phyloP scores from a whole-genome alignment of 768 basidiomycete genomes.

The Boletus coccyginus region DNA sequence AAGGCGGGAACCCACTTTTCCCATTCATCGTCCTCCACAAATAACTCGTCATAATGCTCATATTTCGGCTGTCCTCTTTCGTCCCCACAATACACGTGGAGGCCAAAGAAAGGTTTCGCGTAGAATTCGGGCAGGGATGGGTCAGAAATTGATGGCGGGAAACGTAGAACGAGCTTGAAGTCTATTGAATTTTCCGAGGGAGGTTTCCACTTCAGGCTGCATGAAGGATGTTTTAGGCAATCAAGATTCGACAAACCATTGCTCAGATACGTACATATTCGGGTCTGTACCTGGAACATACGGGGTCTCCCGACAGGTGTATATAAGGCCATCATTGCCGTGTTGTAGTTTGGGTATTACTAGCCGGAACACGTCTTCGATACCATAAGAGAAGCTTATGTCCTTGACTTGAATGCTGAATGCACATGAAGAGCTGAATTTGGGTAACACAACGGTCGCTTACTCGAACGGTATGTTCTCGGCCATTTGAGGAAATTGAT shows the following conservation, averaged over 20 bases:
- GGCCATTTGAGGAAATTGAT: constrained; percentile 65
- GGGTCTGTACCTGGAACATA: constrained; percentile 83
- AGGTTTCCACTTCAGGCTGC: constrained; percentile 97
- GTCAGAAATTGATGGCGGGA: constrained; percentile 62
- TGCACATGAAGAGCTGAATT: constrained; percentile 6
- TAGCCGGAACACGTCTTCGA: constrained; percentile 79
- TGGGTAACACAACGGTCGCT: constrained; percentile 26
- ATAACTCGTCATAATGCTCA: constrained; percentile 82
- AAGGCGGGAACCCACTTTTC: constrained; percentile 59
- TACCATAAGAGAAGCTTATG: constrained; percentile 82
- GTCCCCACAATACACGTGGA: constrained; percentile 82
- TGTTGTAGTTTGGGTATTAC: constrained; percentile 87
- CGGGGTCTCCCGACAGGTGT: constrained; percentile 83
- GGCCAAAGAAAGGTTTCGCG: constrained; percentile 81
- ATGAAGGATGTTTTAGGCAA: constrained; percentile 4
- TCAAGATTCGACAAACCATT: not conserved
- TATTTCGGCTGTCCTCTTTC: constrained; percentile 55
- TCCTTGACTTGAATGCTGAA: constrained; percentile 82
- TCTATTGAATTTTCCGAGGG: constrained; percentile 98
- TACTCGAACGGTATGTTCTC: constrained; percentile 79
- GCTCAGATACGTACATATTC: constrained; percentile 86
- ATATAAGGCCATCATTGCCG: constrained; percentile 94
- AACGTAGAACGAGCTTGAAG: constrained; percentile 93
- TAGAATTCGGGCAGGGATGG: constrained; percentile 69
- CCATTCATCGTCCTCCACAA: constrained; percentile 90